Percentiles rank a stretch among this genome's conserved stretches.
These are phyloP conservation scores for Candida sojae DNA, from an alignment of 1,139 yeast genomes.

Conservation along the genomic window DNA sequence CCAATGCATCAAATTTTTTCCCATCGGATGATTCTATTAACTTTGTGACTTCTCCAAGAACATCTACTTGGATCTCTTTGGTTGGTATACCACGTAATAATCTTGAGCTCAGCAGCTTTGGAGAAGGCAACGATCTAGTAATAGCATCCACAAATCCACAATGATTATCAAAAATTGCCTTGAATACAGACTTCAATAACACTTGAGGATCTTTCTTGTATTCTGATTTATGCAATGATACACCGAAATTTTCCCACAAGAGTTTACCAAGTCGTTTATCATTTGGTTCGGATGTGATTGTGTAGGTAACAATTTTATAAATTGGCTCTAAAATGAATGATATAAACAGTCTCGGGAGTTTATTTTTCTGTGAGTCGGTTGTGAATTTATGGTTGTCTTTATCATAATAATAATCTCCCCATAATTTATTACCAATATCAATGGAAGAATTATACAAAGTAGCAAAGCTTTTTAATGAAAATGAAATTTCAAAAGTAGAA, in stretches of 20 bases:
- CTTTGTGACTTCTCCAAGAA: conserved; percentile 62
- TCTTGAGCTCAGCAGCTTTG: conserved; percentile 23
- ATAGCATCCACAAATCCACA: conserved; percentile 58
- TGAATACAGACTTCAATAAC: conserved; percentile 56
- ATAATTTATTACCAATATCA: conserved; percentile 54
- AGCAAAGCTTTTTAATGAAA: conserved; percentile 69
- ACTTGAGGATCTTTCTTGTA: conserved; percentile 58
- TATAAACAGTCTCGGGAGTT: conserved; percentile 56
- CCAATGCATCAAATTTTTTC: conserved; percentile 51
- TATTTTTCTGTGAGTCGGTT: conserved; percentile 27
- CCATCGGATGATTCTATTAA: conserved; percentile 56
- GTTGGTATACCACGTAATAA: conserved; percentile 1
- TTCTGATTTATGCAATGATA: conserved; percentile 38
- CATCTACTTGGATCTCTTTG: not conserved
- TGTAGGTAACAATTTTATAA: conserved; percentile 69
- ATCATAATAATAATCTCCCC: conserved; percentile 76
- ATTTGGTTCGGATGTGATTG: conserved; percentile 55
- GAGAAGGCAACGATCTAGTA: conserved; percentile 38
- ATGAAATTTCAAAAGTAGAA: conserved; percentile 58
- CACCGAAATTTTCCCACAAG: conserved; percentile 49
- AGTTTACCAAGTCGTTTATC: conserved; percentile 37
- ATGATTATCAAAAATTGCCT: conserved; percentile 53
- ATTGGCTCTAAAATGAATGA: conserved; percentile 76
- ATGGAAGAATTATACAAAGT: conserved; percentile 41
- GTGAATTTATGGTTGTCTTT: conserved; percentile 46